Evolutionary conservation across 2,329 filamentous ascomycete genomes (phyloP), one percentile per base, ranked within the genome.

Genomic region (Epichloe gansuensis): DNA sequence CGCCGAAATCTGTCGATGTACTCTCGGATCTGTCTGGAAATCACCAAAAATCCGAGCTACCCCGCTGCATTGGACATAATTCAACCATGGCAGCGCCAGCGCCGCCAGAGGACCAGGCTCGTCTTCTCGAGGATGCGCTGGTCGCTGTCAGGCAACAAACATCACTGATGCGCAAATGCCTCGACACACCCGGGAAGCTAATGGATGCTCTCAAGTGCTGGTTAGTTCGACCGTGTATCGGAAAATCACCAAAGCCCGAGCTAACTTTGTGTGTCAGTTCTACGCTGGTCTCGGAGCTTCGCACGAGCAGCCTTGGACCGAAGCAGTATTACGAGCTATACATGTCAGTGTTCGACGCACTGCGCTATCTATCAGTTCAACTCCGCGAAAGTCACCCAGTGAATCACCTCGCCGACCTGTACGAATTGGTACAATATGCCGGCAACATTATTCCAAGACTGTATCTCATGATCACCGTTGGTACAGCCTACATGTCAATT

Each of bases 131-230:
- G 74, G 93, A 98, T 84, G 93, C 94, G 64, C 76, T 97, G 71
- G 82, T 87, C 56, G 91, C 95, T 50, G 94, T 98, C 71, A 88
- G 91, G 72, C 91, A 97, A 73, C 94, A 98, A 80, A 93, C 91
- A 54, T 82, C 84, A 64, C 79, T 95, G 67, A 98, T 98, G 93
- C 89, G 91, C 74, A 91, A 94, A 75, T 97, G 90, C 64, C 79
- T 98, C 55, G 94, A 98, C 68, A 94, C 89, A 9, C 90, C 93
- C 6, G 91, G 93, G 58, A 98, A 98, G 79, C 83, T 98, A 59
- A 98, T 98, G 93, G 93, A 98, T 76, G 93, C 93, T 63, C 81
- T 98, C 64, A 98, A 98, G 74, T 97, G 91, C 87, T 95, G 90
- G 93, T 97, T 80, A 63, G 85, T 75, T 51, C 23, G 50, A 41